Evolutionary conservation across 106 monocot genomes (phyloP), one percentile per base, ranked within the genome.

Genomic region (Apostasia shenzhenica): DNA sequence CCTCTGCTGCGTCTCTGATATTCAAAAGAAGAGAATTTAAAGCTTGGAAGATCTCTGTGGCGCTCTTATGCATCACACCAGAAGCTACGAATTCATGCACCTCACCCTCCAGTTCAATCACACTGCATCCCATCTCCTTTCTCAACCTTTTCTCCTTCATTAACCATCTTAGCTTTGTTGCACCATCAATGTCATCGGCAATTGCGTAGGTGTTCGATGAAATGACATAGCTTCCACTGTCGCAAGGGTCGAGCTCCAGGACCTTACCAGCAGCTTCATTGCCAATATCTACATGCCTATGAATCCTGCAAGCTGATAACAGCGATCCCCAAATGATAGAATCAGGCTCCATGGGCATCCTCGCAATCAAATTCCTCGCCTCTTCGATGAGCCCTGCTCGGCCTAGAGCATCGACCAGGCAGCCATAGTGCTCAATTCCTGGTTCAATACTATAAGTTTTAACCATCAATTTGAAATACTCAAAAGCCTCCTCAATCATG

Each of bases 101-200:
- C 48, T 56, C 54, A 3, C 88, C 88, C 41, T 81, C 51, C 54
- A 88, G 73, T 70, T 85, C 88, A 44, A 92, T 78, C 73, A 79
- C 26, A 46, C 80, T 88, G 47, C 91, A 79, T 8, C 91, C 83
- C 8, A 78, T 77, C 47, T 71, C 85, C 70, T 82, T 84, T 64
- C 67, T 68, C 50, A 79, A 77, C 48, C 73, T 60, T 52, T 48
- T 78, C 78, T 85, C 73, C 66, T 75, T 78, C 85, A 91, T 88
- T 73, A 11, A 7, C 64, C 7, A 12, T 55, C 85, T 80, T 6
- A 5, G 43, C 2, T 7, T 54, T 1, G 62, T 14, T 5, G 75
- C 57, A 41, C 67, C 73, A 0, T 50, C 9, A 44, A 78, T 75
- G 1, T 80, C 73, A 1, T 74, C 69, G 3, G 1, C 66, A 1